Conservation (phyloP, 495 filamentous ascomycete genomes). For the Elasticomyces elasticus region DNA sequence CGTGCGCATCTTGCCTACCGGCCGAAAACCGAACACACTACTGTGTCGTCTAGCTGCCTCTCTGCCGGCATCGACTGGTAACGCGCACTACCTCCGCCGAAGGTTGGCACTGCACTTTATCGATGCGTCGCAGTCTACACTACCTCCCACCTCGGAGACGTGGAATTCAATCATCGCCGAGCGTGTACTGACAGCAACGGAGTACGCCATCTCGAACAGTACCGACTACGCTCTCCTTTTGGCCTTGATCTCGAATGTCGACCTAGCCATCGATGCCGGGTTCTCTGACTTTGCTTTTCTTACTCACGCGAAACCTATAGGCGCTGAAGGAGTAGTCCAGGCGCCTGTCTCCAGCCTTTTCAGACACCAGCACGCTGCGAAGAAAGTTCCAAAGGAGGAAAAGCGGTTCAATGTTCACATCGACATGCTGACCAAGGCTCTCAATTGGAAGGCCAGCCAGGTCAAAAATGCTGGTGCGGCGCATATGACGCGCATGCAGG, state of each 20-base stretch:
- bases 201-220: conserved; percentile 8
- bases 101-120: conserved; percentile 3
- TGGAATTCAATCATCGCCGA: not conserved
- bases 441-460: conserved; percentile 56
- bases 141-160: not conserved
- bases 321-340: no score
- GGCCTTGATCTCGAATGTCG: conserved; percentile 55
- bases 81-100: conserved; percentile 5
- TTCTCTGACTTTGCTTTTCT: conserved; percentile 21
- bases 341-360: conserved; percentile 9
- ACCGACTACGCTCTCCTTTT: conserved; percentile 61
- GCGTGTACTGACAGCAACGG: conserved; percentile 2
- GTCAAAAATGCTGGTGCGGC: conserved; percentile 69
- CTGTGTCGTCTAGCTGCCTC: conserved; percentile 4
- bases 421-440: conserved; percentile 50
- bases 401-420: conserved; percentile 57
- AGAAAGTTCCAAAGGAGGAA: conserved; percentile 20
- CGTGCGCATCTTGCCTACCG: not conserved
- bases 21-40: not conserved
- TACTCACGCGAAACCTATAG: not conserved
- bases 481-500: conserved; percentile 59
- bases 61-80: conserved; percentile 5
- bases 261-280: conserved; percentile 63
- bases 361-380: conserved; percentile 2
- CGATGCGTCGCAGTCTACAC: not conserved